Percentiles rank a stretch among this genome's conserved stretches.
Evolutionary conservation across 2,329 filamentous ascomycete genomes (phyloP).

Genomic region (Rutstroemia sydowiana): DNA sequence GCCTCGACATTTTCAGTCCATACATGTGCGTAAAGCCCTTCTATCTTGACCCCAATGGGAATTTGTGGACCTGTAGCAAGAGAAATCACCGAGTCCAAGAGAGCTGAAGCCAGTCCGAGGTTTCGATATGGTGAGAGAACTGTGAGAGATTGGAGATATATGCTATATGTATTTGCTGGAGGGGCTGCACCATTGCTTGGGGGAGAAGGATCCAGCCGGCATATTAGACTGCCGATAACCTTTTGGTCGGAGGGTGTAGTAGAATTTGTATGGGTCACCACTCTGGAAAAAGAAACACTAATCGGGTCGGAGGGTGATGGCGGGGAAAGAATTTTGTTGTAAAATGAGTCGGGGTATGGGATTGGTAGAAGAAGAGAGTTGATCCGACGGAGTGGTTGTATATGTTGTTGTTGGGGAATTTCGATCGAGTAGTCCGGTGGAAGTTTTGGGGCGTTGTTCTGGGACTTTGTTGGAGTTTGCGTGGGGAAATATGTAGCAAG

Average conservation of each 20-base stretch:
- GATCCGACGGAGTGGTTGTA: constrained; percentile 54
- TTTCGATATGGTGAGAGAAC: constrained; percentile 56
- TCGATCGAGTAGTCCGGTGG: constrained; percentile 45
- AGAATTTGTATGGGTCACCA: constrained; percentile 41
- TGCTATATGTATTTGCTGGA: constrained; percentile 33
- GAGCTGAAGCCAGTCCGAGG: constrained; percentile 50
- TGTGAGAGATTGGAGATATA: constrained; percentile 60
- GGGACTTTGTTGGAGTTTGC: constrained; percentile 1
- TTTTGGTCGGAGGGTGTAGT: constrained; percentile 29
- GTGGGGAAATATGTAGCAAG: constrained; percentile 11
- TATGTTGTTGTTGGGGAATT: constrained; percentile 42
- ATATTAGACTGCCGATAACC: constrained; percentile 55
- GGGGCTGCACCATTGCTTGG: constrained; percentile 12
- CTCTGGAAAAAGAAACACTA: constrained; percentile 34
- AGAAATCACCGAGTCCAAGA: constrained; percentile 35
- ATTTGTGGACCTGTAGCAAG: constrained; percentile 1
- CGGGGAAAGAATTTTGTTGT: constrained; percentile 43
- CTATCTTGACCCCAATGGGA: constrained; percentile 23
- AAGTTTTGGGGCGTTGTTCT: constrained; percentile 23
- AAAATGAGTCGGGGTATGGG: constrained; percentile 57
- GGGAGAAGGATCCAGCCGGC: constrained; percentile 47
- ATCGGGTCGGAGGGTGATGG: constrained; percentile 39
- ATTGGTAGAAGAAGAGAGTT: constrained; percentile 58
- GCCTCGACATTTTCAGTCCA: constrained; percentile 61
- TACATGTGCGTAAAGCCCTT: constrained; percentile 55